Base-by-base conservation (phyloP, 2,329 filamentous ascomycete species). In the Colletotrichum lentis region DNA sequence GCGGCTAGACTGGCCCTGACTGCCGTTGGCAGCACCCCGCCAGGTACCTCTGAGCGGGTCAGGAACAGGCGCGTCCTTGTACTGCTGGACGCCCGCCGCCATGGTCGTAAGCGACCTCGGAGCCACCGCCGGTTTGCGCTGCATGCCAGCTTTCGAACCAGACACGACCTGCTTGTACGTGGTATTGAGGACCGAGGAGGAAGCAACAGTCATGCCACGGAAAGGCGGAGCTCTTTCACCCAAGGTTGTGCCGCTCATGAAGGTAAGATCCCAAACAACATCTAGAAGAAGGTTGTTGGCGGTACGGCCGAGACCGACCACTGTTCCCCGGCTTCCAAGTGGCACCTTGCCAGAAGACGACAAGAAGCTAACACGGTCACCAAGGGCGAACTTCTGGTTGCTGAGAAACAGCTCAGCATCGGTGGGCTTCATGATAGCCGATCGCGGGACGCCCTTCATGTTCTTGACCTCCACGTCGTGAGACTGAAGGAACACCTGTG, bases 201-300 rank as follows among this genome's bases (percentile, higher is more conserved):
- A 88, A 2, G 93, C 88, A 4, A 99, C 94, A 0, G 96, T 97
- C 77, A 96, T 94, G 60, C 96, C 96, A 43, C 95, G 89, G 88
- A 99, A 99, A 44, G 93, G 90, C 31, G 94, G 93, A 76, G 95
- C 97, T 67, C 96, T 90, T 64, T 94, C 94, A 67, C 93, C 92
- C 18, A 99, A 85, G 0, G 92, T 96, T 1, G 94, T 97, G 70
- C 96, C 96, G 75, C 94, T 97, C 94, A 99, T 98, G 79, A 99
- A 99, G 0, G 93, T 91, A 14, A 88, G 88, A 77, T 99, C 96
- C 80, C 97, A 99, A 8, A 99, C 90, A 65, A 98, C 88, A 77
- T 99, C 96, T 44, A 99, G 84, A 66, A 97, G 85, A 54, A 92
- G 87, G 31, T 90, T 91, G 64, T 92, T 91, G 22, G 94, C 86